These are phyloP conservation scores for Schizophyllum commune DNA, from an alignment of 1,284 basidiomycete species.

Conservation along the genomic window DNA sequence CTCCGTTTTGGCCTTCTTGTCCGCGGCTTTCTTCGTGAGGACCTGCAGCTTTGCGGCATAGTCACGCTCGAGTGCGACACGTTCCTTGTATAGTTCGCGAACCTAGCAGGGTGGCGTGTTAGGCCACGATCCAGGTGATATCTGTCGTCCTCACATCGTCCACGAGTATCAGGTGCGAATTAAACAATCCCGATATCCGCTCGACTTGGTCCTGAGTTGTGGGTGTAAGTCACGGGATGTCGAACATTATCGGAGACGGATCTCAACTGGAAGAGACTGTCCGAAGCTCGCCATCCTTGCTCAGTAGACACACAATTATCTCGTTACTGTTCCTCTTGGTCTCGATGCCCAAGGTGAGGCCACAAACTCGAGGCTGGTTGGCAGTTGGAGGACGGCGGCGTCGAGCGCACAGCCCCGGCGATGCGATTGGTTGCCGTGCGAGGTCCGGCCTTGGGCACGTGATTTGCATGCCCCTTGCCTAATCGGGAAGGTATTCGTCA, in stretches of 20 bases:
- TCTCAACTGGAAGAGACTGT: constrained; percentile 38
- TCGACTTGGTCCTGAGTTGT: constrained; percentile 50
- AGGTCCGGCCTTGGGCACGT: no score
- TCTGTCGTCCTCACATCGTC: constrained; percentile 40
- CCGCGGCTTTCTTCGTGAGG: constrained; percentile 57
- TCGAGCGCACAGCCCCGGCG: no score
- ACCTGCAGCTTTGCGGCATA: constrained; percentile 63
- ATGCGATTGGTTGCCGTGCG: no score
- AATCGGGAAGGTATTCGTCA: neutral
- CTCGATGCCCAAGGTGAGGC: no score
- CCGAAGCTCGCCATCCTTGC: constrained; percentile 27
- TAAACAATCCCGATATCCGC: constrained; percentile 41
- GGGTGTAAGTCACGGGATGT: constrained; percentile 7
- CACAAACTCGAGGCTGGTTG: no score
- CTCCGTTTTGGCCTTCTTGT: constrained; percentile 59
- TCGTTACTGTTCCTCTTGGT: no score
- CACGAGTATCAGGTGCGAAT: constrained; percentile 57
- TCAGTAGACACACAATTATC: no score
- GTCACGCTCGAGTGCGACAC: constrained; percentile 63
- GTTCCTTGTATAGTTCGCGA: constrained; percentile 62
- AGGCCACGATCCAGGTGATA: neutral
- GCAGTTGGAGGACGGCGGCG: no score
- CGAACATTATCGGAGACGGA: neutral
- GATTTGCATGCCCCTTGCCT: no score
- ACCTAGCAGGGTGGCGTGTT: constrained; percentile 34